These are phyloP conservation scores for Eucalyptus grandis DNA, from an alignment of 345 rosid genomes.

Conservation along the genomic window DNA sequence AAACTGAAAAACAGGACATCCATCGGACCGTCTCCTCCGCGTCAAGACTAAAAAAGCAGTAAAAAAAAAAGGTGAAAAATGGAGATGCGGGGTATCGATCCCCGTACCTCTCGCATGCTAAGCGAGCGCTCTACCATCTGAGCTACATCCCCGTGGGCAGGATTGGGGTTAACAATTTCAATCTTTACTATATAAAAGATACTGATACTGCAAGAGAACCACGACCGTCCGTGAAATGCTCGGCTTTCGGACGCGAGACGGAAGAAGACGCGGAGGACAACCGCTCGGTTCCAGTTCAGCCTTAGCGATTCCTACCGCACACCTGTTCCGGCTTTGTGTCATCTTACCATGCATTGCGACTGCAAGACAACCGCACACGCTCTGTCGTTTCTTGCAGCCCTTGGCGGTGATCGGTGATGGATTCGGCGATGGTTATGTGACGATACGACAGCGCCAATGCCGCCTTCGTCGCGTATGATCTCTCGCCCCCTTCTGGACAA, in stretches of 20 bases:
- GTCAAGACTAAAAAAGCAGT: background rate
- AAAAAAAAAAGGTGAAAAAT: background rate
- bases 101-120: slow-evolving; percentile 60
- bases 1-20: background rate
- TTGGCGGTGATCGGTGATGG: background rate
- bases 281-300: background rate
- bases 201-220: background rate
- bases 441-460: background rate
- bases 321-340: background rate
- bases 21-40: background rate
- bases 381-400: background rate
- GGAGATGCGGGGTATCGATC: slow-evolving; percentile 50
- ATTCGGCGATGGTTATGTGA: background rate
- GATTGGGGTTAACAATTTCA: accelerated
- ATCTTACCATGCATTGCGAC: background rate
- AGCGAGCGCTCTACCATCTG: slow-evolving; percentile 74
- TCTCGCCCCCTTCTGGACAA: background rate
- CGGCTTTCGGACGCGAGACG: background rate
- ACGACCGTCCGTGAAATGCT: background rate
- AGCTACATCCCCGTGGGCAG: slow-evolving; percentile 36
- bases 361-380: background rate
- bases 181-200: accelerated
- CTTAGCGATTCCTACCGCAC: background rate
- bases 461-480: background rate
- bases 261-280: background rate